Percentiles rank a stretch among this genome's conserved stretches.
Evolutionary conservation across 768 basidiomycete species (phyloP).

Genomic region (Saitozyma sp.): DNA sequence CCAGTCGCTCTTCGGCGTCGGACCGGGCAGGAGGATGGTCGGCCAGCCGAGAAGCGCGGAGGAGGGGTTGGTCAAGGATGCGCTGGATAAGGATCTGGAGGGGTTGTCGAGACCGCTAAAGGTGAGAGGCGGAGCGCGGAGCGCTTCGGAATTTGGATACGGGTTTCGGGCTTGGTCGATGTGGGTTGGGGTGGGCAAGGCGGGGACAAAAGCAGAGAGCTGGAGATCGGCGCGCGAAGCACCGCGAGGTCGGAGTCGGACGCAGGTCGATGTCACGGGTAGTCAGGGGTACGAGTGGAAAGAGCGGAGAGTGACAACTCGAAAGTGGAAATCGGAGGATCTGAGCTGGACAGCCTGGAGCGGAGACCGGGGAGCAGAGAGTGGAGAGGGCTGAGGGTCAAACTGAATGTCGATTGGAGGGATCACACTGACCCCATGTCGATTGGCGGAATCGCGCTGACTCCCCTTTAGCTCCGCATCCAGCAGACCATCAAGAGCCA

Average conservation of each 20-base stretch:
- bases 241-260: too few relatives aligned
- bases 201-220: too few relatives aligned
- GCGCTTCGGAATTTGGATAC: too few relatives aligned
- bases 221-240: too few relatives aligned
- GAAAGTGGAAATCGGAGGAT: too few relatives aligned
- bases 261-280: too few relatives aligned
- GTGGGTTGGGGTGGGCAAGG: too few relatives aligned
- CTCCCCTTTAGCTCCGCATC: constrained; percentile 67
- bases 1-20: constrained; percentile 77
- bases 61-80: constrained; percentile 73
- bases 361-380: not conserved
- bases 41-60: constrained; percentile 61
- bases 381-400: too few relatives aligned
- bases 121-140: constrained; percentile 57
- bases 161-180: too few relatives aligned
- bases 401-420: too few relatives aligned
- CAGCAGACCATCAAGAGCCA: constrained; percentile 90
- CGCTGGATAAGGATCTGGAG: constrained; percentile 78
- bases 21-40: constrained; percentile 70
- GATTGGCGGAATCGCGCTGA: not conserved
- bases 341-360: not conserved
- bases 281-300: too few relatives aligned
- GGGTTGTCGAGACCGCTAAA: constrained; percentile 86
- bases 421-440: not conserved
- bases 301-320: too few relatives aligned